Evolutionary conservation across 2,329 filamentous ascomycete species (phyloP), one percentile per base, ranked within the genome.

Genomic region (Fusarium buxicola): DNA sequence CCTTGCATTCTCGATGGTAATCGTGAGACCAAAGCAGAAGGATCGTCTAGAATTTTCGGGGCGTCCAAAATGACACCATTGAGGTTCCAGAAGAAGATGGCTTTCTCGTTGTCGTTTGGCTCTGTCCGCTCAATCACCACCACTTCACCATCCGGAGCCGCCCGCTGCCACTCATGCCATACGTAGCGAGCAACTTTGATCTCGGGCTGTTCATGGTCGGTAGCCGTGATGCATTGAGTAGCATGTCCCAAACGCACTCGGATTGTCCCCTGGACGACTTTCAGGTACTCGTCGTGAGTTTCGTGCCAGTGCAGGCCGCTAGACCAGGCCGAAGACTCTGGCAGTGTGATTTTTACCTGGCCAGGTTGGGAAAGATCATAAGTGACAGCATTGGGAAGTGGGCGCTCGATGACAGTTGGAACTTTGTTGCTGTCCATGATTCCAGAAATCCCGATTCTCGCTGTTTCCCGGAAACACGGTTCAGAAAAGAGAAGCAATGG

Each of bases 251-350:
- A 27, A 0, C 60, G 65, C 0, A 74, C 69, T 15, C 50, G 55
- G 2, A 80, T 74, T 7, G 70, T 69, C 11, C 80, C 81, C 34
- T 69, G 72, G 25, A 81, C 15, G 8, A 83, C 73, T 15, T 70
- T 76, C 8, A 84, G 71, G 62, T 78, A 80, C 61, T 84, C 82
- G 4, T 75, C 77, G 61, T 83, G 81, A 2, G 63, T 65, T 50
- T 78, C 76, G 60, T 84, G 82, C 77, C 80, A 84, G 65, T 84
- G 82, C 9, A 81, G 72, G 2, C 79, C 80, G 35, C 78, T 81
- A 8, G 78, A 77, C 82, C 82, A 84, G 4, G 71, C 72, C 1
- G 81, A 84, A 8, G 68, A 58, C 1, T 60, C 48, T 0, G 81
- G 81, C 0, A 84, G 73, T 1, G 75, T 77, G 47, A 83, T 81